Conservation (phyloP, 768 basidiomycete species). For the Rhodotorula graminis region DNA sequence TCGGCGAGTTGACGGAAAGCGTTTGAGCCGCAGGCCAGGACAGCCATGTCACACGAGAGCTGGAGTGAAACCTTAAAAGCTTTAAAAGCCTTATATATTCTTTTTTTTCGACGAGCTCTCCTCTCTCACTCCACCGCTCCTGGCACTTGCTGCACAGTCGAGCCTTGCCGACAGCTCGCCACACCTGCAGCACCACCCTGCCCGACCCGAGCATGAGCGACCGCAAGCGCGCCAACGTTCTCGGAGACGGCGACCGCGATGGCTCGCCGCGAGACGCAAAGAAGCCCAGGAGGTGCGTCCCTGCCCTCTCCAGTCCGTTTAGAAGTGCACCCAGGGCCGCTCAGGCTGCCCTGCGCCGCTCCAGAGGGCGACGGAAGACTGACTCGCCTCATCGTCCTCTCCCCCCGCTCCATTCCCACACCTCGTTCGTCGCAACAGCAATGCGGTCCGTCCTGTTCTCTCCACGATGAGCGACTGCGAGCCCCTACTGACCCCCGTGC, state of each 20-base stretch:
- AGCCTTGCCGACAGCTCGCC: not conserved
- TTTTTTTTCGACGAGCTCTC: too few species aligned
- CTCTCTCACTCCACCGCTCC: not conserved
- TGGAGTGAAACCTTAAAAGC: too few species aligned
- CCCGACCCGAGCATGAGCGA: not conserved
- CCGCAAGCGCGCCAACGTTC: slow-evolving; percentile 33
- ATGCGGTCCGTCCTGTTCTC: slow-evolving; percentile 15
- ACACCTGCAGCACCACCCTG: not conserved
- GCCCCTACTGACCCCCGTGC: not conserved
- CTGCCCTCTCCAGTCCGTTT: not conserved
- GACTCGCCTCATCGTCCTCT: not conserved
- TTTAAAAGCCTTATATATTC: too few species aligned
- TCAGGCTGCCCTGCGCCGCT: not conserved
- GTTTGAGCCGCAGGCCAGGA: slow-evolving; percentile 8
- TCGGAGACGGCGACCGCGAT: slow-evolving; percentile 8
- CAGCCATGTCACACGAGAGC: not conserved
- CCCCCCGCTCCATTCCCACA: not conserved
- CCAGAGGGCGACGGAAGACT: not conserved
- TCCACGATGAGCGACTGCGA: too few species aligned
- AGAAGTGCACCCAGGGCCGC: not conserved
- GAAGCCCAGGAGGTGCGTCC: slow-evolving; percentile 31
- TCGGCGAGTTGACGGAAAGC: not conserved
- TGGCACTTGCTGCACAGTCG: not conserved
- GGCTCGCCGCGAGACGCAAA: slow-evolving; percentile 16
- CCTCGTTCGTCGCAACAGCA: not conserved